Conservation (phyloP, 73 alveolate genomes). For the Uronychia binucleata region DNA sequence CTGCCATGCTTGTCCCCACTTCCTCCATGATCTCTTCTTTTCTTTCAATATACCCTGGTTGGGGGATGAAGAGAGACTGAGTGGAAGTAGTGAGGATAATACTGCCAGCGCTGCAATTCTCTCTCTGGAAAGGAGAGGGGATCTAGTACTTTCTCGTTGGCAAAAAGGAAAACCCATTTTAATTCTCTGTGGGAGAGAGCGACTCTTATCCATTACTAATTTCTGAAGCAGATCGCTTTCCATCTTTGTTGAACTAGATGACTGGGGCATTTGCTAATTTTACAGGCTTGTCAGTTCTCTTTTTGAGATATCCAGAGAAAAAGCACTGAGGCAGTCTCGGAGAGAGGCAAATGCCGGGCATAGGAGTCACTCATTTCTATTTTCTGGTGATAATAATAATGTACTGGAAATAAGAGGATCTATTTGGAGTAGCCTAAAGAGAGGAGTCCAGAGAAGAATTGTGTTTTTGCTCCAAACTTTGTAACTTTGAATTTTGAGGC, state of each 20-base stretch:
- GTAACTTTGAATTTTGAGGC: not conserved
- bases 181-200: not conserved
- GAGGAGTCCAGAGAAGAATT: not conserved
- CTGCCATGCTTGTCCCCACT: too few species aligned
- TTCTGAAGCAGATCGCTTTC: not conserved
- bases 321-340: not conserved
- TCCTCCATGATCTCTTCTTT: too few species aligned
- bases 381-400: not conserved
- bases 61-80: too few species aligned
- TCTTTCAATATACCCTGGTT: too few species aligned
- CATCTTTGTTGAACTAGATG: not conserved
- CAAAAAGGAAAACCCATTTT: not conserved
- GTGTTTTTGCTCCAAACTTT: too few species aligned
- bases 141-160: not conserved
- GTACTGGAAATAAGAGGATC: not conserved
- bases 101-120: not conserved
- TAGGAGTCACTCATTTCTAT: not conserved
- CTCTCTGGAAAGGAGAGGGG: not conserved
- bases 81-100: not conserved
- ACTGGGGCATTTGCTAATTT: not conserved
- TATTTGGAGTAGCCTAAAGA: not conserved
- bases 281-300: not conserved
- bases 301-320: not conserved
- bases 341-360: not conserved
- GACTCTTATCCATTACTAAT: not conserved